Evolutionary conservation across 169 alveolate genomes (phyloP).

Genomic region (Cryptosporidium ryanae): DNA sequence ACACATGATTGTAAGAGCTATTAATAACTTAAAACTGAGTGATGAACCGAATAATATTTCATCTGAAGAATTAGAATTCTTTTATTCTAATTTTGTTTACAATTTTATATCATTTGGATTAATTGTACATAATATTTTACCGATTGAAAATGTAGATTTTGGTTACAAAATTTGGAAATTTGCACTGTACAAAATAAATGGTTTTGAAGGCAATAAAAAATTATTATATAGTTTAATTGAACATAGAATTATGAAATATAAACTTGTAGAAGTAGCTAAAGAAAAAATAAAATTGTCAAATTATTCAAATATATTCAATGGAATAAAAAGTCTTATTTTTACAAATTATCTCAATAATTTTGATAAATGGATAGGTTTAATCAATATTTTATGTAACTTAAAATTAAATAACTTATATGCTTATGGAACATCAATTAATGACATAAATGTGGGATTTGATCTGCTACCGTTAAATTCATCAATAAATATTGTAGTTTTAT

Average conservation of each 20-base stretch:
- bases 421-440: background rate
- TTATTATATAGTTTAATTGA: background rate
- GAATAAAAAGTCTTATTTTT: background rate
- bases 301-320: slow-evolving; percentile 1
- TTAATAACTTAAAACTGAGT: background rate
- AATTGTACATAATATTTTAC: slow-evolving; percentile 17
- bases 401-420: background rate
- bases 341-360: slow-evolving; percentile 5
- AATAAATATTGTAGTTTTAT: background rate
- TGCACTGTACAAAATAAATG: slow-evolving; percentile 2
- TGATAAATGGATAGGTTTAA: slow-evolving; percentile 16
- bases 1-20: slow-evolving; percentile 2
- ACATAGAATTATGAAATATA: slow-evolving; percentile 25
- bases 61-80: background rate
- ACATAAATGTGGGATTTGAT: background rate
- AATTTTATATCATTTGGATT: background rate
- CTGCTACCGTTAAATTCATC: too few species aligned
- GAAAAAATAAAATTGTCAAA: too few species aligned
- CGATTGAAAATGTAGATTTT: slow-evolving; percentile 12
- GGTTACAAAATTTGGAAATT: slow-evolving; percentile 26
- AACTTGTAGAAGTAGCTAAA: background rate
- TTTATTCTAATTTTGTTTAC: background rate
- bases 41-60: background rate
- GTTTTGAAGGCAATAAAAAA: background rate
- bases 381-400: background rate